Evolutionary conservation across 768 basidiomycete genomes (phyloP).

Genomic region (Lentinula sp.): DNA sequence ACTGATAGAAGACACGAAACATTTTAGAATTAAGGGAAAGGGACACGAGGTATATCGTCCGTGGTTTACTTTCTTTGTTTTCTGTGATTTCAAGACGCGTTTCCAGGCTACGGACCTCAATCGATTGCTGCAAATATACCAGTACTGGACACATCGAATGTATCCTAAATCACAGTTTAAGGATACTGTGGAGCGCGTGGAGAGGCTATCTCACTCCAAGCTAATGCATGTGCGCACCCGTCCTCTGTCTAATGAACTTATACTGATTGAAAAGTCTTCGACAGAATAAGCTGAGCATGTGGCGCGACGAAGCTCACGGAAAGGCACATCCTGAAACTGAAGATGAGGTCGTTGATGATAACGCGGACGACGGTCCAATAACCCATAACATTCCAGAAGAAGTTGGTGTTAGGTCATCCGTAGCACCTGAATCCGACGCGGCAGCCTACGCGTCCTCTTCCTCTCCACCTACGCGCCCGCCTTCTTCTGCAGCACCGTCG

Average conservation of each 20-base stretch:
- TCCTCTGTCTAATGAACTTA: not conserved
- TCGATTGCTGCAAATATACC: conserved; percentile 76
- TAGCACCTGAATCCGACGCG: conserved; percentile 19
- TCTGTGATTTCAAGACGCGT: not conserved
- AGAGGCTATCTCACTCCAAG: conserved; percentile 82
- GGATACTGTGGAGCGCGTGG: conserved; percentile 81
- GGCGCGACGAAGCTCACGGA: conserved; percentile 63
- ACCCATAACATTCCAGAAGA: conserved; percentile 14
- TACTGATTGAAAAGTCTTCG: not conserved
- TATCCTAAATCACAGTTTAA: conserved; percentile 85
- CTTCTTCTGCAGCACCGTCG: conserved; percentile 32
- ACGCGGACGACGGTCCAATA: conserved; percentile 16
- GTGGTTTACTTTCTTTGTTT: not conserved
- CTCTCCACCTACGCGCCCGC: conserved; percentile 25
- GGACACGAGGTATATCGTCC: conserved; percentile 72
- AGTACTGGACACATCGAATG: conserved; percentile 92
- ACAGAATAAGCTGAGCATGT: conserved; percentile 68
- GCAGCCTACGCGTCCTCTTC: conserved; percentile 28
- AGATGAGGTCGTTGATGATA: conserved; percentile 16
- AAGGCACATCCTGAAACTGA: conserved; percentile 17
- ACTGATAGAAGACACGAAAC: conserved; percentile 69
- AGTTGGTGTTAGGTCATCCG: conserved; percentile 8
- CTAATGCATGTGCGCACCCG: conserved; percentile 68
- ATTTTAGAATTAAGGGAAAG: conserved; percentile 80
- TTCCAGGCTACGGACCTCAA: conserved; percentile 73